Evolutionary conservation across 495 filamentous ascomycete genomes (phyloP), one percentile per base, ranked within the genome.

Genomic region (Xylaria longipes): DNA sequence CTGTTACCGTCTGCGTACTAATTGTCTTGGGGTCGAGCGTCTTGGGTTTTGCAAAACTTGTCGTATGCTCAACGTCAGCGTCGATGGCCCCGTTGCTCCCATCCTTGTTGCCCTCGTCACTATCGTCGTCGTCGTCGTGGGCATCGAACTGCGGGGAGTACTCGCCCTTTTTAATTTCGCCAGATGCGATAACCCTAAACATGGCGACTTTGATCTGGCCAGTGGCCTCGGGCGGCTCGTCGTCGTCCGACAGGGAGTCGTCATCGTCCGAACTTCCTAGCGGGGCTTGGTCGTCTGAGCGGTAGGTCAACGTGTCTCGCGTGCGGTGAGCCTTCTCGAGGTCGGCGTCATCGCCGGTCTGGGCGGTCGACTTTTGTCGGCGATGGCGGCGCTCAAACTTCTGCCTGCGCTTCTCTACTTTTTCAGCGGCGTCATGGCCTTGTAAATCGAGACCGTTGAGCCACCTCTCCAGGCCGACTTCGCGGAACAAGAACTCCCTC

Each of bases 121-220:
- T 89, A 41, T 85, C 85, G 50, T 97, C 94, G 74, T 97, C 94
- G 68, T 97, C 94, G 71, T 98, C 95, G 74, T 98, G 93, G 9
- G 95, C 97, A 80, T 97, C 95, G 69, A 98, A 99, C 78, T 98
- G 97, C 20, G 96, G 96, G 14, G 94, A 97, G 79, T 98, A 99
- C 78, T 98, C 96, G 22, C 96, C 96, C 73, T 93, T 91, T 81
- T 97, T 97, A 76, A 99, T 96, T 78, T 98, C 97, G 12, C 96
- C 96, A 4, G 95, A 97, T 9, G 97, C 97, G 65, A 98, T 84
- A 3, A 99, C 96, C 15, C 96, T 90, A 80, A 97, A 98, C 80
- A 99, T 88, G 43, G 97, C 95, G 33, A 99, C 93, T 81, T 98
- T 98, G 83, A 99, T 99, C 83, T 99, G 96, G 20, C 96, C 96